Base-by-base conservation (phyloP, 108 stramenopile genomes). In the Nitzschia sp. region DNA sequence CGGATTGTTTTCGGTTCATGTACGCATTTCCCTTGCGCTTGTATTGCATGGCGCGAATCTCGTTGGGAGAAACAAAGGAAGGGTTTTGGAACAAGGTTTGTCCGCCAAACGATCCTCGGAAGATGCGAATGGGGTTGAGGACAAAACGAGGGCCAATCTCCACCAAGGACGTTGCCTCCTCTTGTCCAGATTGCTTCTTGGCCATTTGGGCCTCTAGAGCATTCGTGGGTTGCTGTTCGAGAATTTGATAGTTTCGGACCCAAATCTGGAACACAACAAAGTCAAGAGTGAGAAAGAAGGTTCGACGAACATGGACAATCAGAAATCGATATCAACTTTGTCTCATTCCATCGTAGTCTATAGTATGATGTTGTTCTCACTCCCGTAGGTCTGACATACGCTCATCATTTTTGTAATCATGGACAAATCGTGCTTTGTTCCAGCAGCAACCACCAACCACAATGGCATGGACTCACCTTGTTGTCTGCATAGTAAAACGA, bases 101-200 rank as follows among this genome's bases (percentile, higher is more conserved):
- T 2, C 99, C 99, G n/a, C 96, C 95, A 63, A 99, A 97, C 25
- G 95, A 93, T 39, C 99, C 99, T 25, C 87, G 77, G 67, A 99
- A 99, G 63, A 98, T 87, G 24, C 97, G 84, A 60, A 99, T 97
- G 14, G 97, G 98, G 41, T 95, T 85, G 46, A 98, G 86, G 14
- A 99, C 97, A 75, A 98, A 98, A 11, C 99, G 85, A 17, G 99
- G 99, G 38, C 99, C 99, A 53, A 99, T 98, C 76, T 99, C 99
- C 15, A 98, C 96, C 0, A 99, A 82, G 10, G 91, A 91, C 34
- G 95, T 95, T 38, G 79, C 59, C 56, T 83, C 79, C 63, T 83
- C 77, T 79, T 89, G 79, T 57, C 94, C 84, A 0, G 71, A 77
- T 10, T 84, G 65, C 73, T 92, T 95, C 77, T 89, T 89, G 54